Conservation (phyloP, 805 yeast genomes). For the Candida broadrunensis region DNA sequence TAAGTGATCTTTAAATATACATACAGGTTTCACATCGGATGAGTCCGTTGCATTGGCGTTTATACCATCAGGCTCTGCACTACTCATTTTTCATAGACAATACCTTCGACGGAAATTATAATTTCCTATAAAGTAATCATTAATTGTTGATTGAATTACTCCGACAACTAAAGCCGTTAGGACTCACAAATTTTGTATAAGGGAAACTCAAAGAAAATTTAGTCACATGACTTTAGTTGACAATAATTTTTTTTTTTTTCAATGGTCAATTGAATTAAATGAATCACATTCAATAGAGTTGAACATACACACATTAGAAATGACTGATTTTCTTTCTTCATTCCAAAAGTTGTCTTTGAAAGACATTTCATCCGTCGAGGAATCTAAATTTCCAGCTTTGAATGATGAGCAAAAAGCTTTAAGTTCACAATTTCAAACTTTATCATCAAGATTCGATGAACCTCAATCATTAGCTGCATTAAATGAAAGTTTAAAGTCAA, state of each 20-base stretch:
- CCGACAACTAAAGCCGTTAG: no score
- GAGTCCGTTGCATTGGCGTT: not conserved
- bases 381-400: constrained; percentile 25
- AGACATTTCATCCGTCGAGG: constrained; percentile 16
- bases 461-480: constrained; percentile 47
- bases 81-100: not conserved
- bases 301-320: no score
- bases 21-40: constrained; percentile 3
- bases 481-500: constrained; percentile 64
- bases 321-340: constrained; percentile 27
- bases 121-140: no score
- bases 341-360: constrained; percentile 29
- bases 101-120: not conserved
- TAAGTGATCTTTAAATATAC: not conserved
- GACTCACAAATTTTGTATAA: no score
- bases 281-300: not conserved
- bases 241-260: no score
- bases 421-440: constrained; percentile 74
- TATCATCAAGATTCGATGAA: constrained; percentile 55
- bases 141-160: no score
- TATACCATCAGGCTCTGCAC: not conserved
- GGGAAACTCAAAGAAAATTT: no score
- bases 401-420: constrained; percentile 60
- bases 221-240: no score
- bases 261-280: no score